Conservation (phyloP, 1,284 basidiomycete species). For the Puccinia coronata region DNA sequence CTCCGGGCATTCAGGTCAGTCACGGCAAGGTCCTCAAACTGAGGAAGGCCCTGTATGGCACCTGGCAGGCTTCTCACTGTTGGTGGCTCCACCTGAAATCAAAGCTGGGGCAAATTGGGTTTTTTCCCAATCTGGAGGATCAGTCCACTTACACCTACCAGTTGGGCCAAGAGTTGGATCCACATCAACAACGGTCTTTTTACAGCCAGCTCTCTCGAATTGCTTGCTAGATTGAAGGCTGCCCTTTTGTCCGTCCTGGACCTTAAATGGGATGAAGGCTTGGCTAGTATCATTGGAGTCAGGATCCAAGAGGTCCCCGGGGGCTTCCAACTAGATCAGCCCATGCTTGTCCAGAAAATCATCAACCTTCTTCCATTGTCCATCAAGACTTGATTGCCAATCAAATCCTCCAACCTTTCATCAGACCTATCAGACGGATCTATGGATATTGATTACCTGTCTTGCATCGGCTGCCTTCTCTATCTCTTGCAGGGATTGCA, state of each 20-base stretch:
- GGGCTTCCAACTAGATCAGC: neutral
- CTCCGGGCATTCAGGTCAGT: neutral
- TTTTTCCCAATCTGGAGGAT: neutral
- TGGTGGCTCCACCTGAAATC: constrained; percentile 1
- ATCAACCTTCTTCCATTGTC: neutral
- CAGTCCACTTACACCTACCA: neutral
- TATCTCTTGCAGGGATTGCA: neutral
- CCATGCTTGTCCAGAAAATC: neutral
- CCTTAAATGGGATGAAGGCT: neutral
- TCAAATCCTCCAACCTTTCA: too few species aligned
- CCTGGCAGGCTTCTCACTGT: neutral
- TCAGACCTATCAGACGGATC: neutral
- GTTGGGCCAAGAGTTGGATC: neutral
- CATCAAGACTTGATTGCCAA: neutral
- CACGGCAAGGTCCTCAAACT: neutral
- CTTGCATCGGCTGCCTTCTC: too few species aligned
- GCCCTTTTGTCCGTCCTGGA: neutral
- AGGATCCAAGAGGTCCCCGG: neutral
- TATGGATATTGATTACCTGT: too few species aligned
- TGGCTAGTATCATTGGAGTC: neutral
- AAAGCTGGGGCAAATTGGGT: neutral
- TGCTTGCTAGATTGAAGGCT: neutral
- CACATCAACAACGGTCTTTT: constrained; percentile 14
- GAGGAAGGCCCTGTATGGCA: neutral
- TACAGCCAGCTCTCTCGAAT: neutral